Evolutionary conservation across 225 moss, liverwort and hornwort species (phyloP).

Genomic region (Thuidium tamariscinum): DNA sequence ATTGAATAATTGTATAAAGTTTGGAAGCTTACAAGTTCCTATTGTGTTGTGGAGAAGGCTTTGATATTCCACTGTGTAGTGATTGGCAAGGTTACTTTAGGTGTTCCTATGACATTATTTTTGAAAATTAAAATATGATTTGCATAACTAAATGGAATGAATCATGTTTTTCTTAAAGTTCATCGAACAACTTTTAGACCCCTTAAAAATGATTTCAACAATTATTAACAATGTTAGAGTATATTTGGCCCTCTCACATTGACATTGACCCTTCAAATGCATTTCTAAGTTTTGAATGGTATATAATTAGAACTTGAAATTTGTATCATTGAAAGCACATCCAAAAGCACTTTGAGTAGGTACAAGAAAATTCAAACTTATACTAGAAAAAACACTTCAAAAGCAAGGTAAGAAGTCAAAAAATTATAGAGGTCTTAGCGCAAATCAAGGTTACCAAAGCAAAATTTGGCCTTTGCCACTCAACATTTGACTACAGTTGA

Average conservation of each 20-base stretch:
- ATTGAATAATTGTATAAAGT: too few species aligned
- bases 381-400: neutral
- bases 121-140: too few species aligned
- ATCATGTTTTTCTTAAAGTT: neutral
- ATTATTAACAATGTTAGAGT: neutral
- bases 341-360: neutral
- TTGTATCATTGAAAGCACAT: neutral
- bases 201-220: neutral
- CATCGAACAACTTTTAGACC: neutral
- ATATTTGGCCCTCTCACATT: neutral
- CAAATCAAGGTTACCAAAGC: neutral
- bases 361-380: neutral
- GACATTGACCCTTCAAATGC: neutral
- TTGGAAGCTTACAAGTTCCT: too few species aligned
- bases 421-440: neutral
- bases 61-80: too few species aligned
- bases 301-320: neutral
- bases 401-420: neutral
- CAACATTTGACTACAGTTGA: neutral
- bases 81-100: too few species aligned
- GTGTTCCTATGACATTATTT: neutral
- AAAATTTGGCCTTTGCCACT: neutral
- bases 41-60: too few species aligned
- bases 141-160: too few species aligned
- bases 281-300: neutral